phyloP scores from a whole-genome alignment of 345 rosid species.

The Trapa incisa region DNA sequence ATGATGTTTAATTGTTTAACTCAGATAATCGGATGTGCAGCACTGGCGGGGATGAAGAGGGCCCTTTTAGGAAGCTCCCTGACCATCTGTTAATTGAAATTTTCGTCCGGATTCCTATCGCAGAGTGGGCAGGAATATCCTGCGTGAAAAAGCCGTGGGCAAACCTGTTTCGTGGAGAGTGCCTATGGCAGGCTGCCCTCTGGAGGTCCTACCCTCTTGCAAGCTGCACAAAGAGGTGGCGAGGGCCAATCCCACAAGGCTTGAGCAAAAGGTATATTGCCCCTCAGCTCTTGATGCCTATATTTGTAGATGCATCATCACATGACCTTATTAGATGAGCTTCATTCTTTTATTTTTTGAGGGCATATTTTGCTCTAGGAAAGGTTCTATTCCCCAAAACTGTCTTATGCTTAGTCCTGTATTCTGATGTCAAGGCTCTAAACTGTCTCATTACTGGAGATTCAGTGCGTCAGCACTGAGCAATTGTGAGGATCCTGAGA shows the following conservation, averaged over 20 bases:
- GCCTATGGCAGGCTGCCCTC: conserved; percentile 81
- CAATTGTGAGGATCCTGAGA: not conserved
- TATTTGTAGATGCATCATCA: too few species aligned
- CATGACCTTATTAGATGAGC: not conserved
- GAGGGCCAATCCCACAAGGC: conserved; percentile 69
- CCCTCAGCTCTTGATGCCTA: not conserved
- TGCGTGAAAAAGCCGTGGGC: conserved; percentile 73
- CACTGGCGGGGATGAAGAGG: conserved; percentile 17
- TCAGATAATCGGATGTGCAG: conserved; percentile 45
- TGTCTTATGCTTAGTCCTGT: not conserved
- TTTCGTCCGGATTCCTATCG: conserved; percentile 53
- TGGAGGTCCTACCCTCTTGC: conserved; percentile 39
- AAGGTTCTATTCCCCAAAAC: not conserved
- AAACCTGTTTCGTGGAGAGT: conserved; percentile 51
- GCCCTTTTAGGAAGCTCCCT: conserved; percentile 47
- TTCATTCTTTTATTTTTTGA: not conserved
- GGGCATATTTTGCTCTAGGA: not conserved
- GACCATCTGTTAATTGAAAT: conserved; percentile 74
- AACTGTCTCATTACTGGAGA: not conserved
- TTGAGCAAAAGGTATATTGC: conserved; percentile 40
- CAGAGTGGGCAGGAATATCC: conserved; percentile 49
- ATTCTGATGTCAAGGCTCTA: not conserved
- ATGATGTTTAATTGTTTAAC: conserved; percentile 14
- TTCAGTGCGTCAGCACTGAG: not conserved
- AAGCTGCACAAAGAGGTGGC: conserved; percentile 54